Conservation (phyloP, 2,329 filamentous ascomycete species). For the Aspergillus brasiliensis region DNA sequence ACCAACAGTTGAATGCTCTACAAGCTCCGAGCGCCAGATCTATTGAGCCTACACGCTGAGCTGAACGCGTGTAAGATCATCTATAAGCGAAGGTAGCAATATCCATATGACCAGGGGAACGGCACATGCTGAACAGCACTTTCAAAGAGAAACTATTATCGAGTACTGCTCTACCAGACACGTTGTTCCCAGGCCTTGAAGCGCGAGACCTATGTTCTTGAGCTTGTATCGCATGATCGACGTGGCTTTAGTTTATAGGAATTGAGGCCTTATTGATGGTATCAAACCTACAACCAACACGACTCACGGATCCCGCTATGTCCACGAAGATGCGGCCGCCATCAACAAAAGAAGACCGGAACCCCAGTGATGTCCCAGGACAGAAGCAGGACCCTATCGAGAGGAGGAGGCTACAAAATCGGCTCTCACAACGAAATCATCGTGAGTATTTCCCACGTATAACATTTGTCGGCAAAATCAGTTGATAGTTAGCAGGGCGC, state of each 20-base stretch:
- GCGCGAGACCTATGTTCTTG: too few relatives aligned
- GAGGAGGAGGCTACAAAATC: conserved; percentile 34
- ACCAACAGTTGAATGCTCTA: not conserved
- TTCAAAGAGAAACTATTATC: not conserved
- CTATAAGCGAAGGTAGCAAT: conserved; percentile 1
- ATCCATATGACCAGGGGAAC: not conserved
- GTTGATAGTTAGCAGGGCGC: conserved; percentile 24
- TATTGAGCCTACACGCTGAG: not conserved
- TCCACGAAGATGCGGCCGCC: conserved; percentile 1
- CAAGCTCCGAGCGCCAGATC: not conserved
- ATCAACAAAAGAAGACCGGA: not conserved
- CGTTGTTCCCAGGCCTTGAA: too few relatives aligned
- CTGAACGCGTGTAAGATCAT: not conserved
- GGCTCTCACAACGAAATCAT: conserved; percentile 37
- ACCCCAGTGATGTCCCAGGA: not conserved
- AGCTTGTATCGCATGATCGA: not conserved
- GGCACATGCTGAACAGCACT: not conserved
- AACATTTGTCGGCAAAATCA: not conserved
- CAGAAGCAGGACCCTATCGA: conserved; percentile 35
- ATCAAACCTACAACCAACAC: not conserved
- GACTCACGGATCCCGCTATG: not conserved
- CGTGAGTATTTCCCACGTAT: conserved; percentile 20
- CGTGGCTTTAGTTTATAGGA: not conserved
- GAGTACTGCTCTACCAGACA: too few relatives aligned
- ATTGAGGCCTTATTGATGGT: not conserved